Conservation (phyloP, 2,329 filamentous ascomycete genomes). For the Coccinonectria pachysandricola region DNA sequence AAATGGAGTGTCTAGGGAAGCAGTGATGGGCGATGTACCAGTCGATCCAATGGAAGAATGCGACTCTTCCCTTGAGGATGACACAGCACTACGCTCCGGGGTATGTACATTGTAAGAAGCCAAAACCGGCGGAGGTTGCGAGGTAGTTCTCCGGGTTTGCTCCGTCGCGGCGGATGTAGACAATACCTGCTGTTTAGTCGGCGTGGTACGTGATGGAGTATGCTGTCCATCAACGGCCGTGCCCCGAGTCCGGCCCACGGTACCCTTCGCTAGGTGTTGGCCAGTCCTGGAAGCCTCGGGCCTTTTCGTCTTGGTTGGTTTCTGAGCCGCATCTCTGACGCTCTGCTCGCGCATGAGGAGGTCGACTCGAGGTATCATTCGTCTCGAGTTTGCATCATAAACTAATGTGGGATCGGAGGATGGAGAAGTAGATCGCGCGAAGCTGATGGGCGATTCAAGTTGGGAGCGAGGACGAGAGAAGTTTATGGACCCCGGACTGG, state of each 20-base stretch:
- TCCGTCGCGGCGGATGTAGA: too few relatives aligned
- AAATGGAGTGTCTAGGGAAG: too few relatives aligned
- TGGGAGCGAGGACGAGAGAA: conserved; percentile 47
- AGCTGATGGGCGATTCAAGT: conserved; percentile 25
- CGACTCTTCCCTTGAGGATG: too few relatives aligned
- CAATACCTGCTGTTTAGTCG: too few relatives aligned
- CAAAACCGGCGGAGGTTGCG: too few relatives aligned
- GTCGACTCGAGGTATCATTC: conserved; percentile 43
- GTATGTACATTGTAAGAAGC: too few relatives aligned
- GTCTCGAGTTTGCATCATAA: conserved; percentile 55
- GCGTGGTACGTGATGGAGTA: too few relatives aligned
- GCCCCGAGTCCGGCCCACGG: conserved; percentile 40
- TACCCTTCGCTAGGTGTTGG: conserved; percentile 40
- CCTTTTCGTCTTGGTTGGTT: conserved; percentile 30
- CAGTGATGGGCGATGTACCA: too few relatives aligned
- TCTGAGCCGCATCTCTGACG: conserved; percentile 29
- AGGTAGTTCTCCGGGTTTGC: too few relatives aligned
- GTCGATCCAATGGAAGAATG: too few relatives aligned
- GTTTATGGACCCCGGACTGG: conserved; percentile 44
- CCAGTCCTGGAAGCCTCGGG: conserved; percentile 30
- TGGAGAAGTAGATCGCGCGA: conserved; percentile 7
- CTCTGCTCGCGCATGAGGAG: conserved; percentile 33
- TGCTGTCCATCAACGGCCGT: conserved; percentile 38
- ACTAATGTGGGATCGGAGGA: conserved; percentile 37
- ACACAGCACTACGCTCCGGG: too few relatives aligned